phyloP scores from a whole-genome alignment of 345 rosid genomes.

The Dipteronia sinensis region DNA sequence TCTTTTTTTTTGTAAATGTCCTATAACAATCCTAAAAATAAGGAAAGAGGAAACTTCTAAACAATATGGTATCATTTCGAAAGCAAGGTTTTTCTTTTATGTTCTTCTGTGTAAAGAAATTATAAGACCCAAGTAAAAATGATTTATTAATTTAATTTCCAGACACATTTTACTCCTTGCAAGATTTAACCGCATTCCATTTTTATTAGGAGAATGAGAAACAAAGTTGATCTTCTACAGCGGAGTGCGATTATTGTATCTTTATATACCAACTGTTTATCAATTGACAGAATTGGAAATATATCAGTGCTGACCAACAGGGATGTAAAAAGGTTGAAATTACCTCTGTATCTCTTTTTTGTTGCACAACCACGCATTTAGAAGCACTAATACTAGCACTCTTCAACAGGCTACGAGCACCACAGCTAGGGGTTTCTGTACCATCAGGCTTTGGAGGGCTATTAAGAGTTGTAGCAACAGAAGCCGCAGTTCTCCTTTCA shows the following conservation, averaged over 20 bases:
- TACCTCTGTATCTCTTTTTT: conserved; percentile 53
- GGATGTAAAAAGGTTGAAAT: conserved; percentile 3
- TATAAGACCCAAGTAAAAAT: neutral
- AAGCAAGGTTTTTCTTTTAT: neutral
- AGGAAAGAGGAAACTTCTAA: neutral
- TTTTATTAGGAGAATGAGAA: neutral
- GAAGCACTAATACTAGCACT: conserved; percentile 98
- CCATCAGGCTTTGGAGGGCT: conserved; percentile 50
- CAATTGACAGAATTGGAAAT: neutral
- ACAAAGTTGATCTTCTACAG: neutral
- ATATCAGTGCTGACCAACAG: neutral
- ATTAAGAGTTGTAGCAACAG: conserved; percentile 53
- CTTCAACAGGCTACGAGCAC: conserved; percentile 73
- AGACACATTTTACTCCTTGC: neutral
- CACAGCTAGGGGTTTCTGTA: conserved; percentile 46
- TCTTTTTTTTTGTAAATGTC: neutral
- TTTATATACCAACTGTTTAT: neutral
- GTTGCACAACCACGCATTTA: conserved; percentile 68
- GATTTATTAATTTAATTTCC: conserved; percentile 6
- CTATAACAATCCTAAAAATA: neutral
- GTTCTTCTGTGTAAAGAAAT: neutral
- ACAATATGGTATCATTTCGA: neutral
- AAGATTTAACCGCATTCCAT: neutral
- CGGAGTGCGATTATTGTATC: too few species aligned
- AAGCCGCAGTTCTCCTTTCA: conserved; percentile 45